Evolutionary conservation across 352 stramenopile genomes (phyloP).

Genomic region (Nothophytophthora sp.): DNA sequence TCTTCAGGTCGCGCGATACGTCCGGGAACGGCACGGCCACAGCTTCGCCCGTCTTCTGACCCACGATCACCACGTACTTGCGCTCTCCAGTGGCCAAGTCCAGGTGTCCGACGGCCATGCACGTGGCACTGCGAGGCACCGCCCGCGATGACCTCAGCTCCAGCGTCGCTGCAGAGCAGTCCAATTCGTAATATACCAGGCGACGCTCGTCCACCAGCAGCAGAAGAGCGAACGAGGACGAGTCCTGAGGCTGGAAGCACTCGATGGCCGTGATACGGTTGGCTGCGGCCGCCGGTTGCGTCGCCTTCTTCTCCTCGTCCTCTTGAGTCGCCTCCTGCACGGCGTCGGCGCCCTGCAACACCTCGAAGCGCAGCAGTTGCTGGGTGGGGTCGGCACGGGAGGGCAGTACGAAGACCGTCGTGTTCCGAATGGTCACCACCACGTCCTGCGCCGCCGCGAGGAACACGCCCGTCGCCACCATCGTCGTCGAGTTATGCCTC

Average conservation of each 20-base stretch:
- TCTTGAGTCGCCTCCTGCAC: slow-evolving; percentile 8
- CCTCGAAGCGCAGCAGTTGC: slow-evolving; percentile 43
- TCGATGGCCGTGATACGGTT: slow-evolving; percentile 50
- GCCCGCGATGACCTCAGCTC: slow-evolving; percentile 37
- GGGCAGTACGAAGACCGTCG: slow-evolving; percentile 62
- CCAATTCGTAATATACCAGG: slow-evolving; percentile 76
- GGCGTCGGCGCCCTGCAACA: slow-evolving; percentile 34
- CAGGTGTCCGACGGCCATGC: slow-evolving; percentile 45
- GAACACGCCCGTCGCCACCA: slow-evolving; percentile 58
- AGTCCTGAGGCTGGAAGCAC: slow-evolving; percentile 33
- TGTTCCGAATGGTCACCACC: slow-evolving; percentile 54
- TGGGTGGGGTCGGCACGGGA: slow-evolving; percentile 4
- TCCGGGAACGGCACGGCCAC: slow-evolving; percentile 78
- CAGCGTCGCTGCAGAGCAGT: slow-evolving; percentile 42
- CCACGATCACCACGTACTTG: slow-evolving; percentile 68
- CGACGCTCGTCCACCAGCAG: slow-evolving; percentile 70
- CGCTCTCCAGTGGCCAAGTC: slow-evolving; percentile 27
- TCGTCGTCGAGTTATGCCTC: slow-evolving; percentile 12
- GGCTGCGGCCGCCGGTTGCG: slow-evolving; percentile 13
- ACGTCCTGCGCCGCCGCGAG: slow-evolving; percentile 34
- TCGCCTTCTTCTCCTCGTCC: slow-evolving; percentile 30
- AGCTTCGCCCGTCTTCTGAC: slow-evolving; percentile 84
- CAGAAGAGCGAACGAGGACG: slow-evolving; percentile 35
- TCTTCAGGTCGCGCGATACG: slow-evolving; percentile 66
- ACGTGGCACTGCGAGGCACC: slow-evolving; percentile 72